Evolutionary conservation across 1,139 yeast genomes (phyloP).

Genomic region (Kodamaea sp.): DNA sequence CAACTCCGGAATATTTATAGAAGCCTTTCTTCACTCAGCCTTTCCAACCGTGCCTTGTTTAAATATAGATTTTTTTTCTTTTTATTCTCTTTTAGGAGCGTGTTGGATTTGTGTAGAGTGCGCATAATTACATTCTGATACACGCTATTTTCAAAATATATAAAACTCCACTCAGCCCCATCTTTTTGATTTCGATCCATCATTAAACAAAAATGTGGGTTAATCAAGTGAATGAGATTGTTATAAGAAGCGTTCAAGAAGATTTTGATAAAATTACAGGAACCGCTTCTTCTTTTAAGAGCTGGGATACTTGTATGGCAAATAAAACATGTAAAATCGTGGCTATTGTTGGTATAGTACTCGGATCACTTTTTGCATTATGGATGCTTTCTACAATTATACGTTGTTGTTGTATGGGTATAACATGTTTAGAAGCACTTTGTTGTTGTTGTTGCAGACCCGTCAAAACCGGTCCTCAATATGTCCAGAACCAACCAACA

Average conservation of each 20-base stretch:
- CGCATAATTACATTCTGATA: too few species aligned
- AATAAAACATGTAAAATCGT: conserved; percentile 70
- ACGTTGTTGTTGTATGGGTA: conserved; percentile 45
- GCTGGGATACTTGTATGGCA: conserved; percentile 80
- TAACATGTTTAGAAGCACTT: conserved; percentile 39
- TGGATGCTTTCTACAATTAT: conserved; percentile 45
- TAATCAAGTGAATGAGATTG: conserved; percentile 1
- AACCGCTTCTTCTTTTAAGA: conserved; percentile 56
- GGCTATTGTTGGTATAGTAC: conserved; percentile 68
- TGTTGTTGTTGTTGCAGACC: conserved; percentile 46
- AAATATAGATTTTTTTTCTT: too few species aligned
- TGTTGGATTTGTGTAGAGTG: too few species aligned
- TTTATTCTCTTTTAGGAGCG: too few species aligned
- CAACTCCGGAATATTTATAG: too few species aligned
- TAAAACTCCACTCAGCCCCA: too few species aligned
- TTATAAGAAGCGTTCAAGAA: conserved; percentile 5
- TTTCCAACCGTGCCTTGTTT: too few species aligned
- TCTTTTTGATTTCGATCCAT: too few species aligned
- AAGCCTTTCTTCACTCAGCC: too few species aligned
- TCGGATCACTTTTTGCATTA: conserved; percentile 46
- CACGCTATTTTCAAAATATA: too few species aligned
- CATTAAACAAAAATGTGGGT: conserved; percentile 6
- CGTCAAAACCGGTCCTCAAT: conserved; percentile 16
- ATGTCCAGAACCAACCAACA: conserved; percentile 12
- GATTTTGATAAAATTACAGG: conserved; percentile 22